Conservation (phyloP, 2,329 filamentous ascomycete genomes). For the Talaromyces atroroseus region DNA sequence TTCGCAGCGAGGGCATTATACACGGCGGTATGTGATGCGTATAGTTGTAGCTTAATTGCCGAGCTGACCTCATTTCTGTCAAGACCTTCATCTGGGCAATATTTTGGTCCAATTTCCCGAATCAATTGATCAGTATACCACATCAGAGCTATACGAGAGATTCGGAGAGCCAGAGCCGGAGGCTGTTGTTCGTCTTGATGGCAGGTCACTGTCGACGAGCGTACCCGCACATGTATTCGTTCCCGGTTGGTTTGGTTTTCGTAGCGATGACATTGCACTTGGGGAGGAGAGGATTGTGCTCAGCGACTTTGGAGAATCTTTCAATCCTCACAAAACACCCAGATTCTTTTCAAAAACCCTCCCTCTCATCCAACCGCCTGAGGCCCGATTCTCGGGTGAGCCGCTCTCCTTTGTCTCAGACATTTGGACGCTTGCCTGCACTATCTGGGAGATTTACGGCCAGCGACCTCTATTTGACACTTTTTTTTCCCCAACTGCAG, state of each 20-base stretch:
- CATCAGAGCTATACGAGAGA: conserved; percentile 26
- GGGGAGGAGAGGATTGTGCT: conserved; percentile 14
- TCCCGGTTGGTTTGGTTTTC: conserved; percentile 5
- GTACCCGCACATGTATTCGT: conserved; percentile 12
- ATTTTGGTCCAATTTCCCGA: conserved; percentile 13
- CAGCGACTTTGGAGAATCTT: conserved; percentile 17
- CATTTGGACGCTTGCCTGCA: conserved; percentile 33
- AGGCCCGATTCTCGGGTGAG: conserved; percentile 7
- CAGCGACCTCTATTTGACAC: conserved; percentile 19
- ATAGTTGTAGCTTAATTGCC: no score
- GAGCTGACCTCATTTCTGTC: not conserved
- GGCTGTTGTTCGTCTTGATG: conserved; percentile 12
- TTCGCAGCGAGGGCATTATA: conserved; percentile 22
- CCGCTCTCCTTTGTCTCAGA: conserved; percentile 29
- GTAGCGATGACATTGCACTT: conserved; percentile 7
- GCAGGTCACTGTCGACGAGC: conserved; percentile 3
- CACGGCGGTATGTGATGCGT: conserved; percentile 17
- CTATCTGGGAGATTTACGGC: conserved; percentile 32
- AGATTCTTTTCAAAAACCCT: conserved; percentile 8
- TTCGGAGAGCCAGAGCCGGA: conserved; percentile 24
- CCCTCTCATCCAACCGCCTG: conserved; percentile 8
- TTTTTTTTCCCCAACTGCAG: conserved; percentile 18
- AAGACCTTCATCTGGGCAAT: conserved; percentile 23
- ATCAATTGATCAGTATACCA: conserved; percentile 23
- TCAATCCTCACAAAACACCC: conserved; percentile 5